Evolutionary conservation across 371 early-diverging fungal species (phyloP).

Genomic region (Circinella umbellata): DNA sequence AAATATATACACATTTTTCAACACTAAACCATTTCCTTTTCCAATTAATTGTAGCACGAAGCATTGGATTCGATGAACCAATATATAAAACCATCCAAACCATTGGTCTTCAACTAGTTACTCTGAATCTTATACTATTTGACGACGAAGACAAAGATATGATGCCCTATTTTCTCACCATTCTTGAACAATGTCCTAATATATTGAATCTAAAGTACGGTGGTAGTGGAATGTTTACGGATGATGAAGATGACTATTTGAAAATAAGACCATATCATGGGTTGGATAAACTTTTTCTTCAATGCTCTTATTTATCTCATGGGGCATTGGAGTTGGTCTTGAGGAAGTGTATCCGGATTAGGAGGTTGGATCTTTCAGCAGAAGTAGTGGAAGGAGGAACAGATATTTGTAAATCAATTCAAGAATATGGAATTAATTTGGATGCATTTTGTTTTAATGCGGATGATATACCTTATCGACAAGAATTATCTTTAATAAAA

Average conservation of each 20-base stretch:
- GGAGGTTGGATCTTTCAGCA: not conserved
- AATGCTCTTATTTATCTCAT: not conserved
- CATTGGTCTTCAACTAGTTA: not conserved
- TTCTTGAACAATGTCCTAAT: not conserved
- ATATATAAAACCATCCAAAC: not conserved
- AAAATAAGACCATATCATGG: not conserved
- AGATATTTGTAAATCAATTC: not conserved
- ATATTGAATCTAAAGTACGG: not conserved
- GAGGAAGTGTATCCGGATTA: not conserved
- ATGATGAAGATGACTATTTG: not conserved
- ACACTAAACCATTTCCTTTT: too few species aligned
- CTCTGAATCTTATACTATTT: not conserved
- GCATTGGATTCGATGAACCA: not conserved
- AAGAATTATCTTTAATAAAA: not conserved
- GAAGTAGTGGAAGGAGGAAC: conserved; percentile 2
- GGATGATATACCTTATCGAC: not conserved
- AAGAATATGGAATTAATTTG: not conserved
- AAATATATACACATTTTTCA: too few species aligned
- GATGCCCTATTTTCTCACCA: not conserved
- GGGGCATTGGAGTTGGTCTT: not conserved
- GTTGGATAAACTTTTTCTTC: not conserved
- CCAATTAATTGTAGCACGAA: not conserved
- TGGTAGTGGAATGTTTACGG: not conserved
- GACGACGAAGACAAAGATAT: not conserved
- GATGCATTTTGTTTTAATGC: not conserved